Conservation (phyloP, 2,329 filamentous ascomycete genomes). For the Cyanodermella asteris region DNA sequence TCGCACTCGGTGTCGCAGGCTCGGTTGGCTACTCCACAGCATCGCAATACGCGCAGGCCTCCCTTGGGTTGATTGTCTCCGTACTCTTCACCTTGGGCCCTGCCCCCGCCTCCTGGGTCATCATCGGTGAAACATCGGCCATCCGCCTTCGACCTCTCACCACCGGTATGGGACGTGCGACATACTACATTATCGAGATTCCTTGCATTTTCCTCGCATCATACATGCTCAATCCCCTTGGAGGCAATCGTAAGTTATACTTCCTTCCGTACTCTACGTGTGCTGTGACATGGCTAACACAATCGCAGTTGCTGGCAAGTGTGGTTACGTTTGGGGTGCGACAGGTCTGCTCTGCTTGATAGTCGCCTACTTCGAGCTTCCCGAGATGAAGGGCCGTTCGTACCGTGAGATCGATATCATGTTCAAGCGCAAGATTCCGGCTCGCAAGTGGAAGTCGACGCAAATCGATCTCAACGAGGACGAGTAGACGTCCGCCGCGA, state of each 20-base stretch:
- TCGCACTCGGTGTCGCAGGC: slow-evolving; percentile 12
- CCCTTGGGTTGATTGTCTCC: slow-evolving; percentile 29
- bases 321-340: slow-evolving; percentile 19
- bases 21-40: slow-evolving; percentile 8
- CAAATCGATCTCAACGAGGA: too few species aligned
- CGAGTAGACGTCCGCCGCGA: too few species aligned
- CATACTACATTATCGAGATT: slow-evolving; percentile 29
- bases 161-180: slow-evolving; percentile 27
- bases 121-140: slow-evolving; percentile 32
- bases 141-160: slow-evolving; percentile 33
- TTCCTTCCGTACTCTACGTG: too few species aligned
- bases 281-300: too few species aligned
- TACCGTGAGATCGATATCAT: slow-evolving; percentile 22
- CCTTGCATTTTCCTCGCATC: slow-evolving; percentile 19
- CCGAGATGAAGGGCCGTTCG: slow-evolving; percentile 19
- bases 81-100: slow-evolving; percentile 33
- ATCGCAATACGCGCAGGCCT: slow-evolving; percentile 19
- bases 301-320: too few species aligned
- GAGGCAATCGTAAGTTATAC: slow-evolving; percentile 19
- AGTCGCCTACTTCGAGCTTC: slow-evolving; percentile 20
- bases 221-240: slow-evolving; percentile 14
- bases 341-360: slow-evolving; percentile 15
- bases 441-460: too few species aligned
- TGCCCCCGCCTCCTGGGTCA: slow-evolving; percentile 31
- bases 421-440: slow-evolving; percentile 17